A percentile compares a stretch with the other conserved stretches of the same genome.
These are phyloP conservation scores for Podosphaera fusca DNA, from an alignment of 2,329 filamentous ascomycete genomes.

Conservation along the genomic window DNA sequence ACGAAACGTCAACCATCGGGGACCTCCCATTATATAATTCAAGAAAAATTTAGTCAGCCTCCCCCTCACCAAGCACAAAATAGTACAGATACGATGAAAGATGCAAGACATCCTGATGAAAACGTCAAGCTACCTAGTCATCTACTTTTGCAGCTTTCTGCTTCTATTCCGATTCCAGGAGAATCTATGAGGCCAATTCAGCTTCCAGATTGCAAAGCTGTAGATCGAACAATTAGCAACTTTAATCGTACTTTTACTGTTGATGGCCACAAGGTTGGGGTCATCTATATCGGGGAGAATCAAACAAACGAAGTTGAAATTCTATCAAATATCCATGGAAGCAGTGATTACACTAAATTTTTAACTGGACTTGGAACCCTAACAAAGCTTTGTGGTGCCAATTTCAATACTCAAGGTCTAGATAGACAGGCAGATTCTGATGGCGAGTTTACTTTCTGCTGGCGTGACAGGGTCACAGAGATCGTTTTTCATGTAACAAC, in stretches of 20 bases:
- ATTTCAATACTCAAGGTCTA: constrained; percentile 81
- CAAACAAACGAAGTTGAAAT: constrained; percentile 70
- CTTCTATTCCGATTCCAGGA: constrained; percentile 33
- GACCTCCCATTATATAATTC: constrained; percentile 28
- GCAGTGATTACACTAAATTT: constrained; percentile 70
- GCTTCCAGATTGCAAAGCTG: constrained; percentile 37
- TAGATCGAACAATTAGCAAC: constrained; percentile 42
- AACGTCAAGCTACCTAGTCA: constrained; percentile 50
- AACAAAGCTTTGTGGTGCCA: constrained; percentile 57
- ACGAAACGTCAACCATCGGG: constrained; percentile 51
- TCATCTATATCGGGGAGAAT: constrained; percentile 76
- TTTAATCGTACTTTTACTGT: constrained; percentile 81
- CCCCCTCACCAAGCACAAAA: constrained; percentile 31
- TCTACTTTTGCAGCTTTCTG: constrained; percentile 44
- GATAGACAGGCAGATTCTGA: constrained; percentile 58
- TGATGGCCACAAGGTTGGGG: constrained; percentile 85
- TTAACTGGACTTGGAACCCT: constrained; percentile 61
- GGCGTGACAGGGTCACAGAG: constrained; percentile 85
- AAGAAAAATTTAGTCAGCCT: constrained; percentile 33
- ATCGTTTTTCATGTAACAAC: constrained; percentile 91
- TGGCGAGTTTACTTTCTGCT: constrained; percentile 74
- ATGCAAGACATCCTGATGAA: constrained; percentile 27
- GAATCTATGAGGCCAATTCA: constrained; percentile 46
- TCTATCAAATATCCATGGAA: constrained; percentile 65
- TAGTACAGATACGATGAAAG: constrained; percentile 24